Percentiles rank a stretch among this genome's conserved stretches.
These are phyloP conservation scores for Capronia americana DNA, from an alignment of 2,329 filamentous ascomycete genomes.

Conservation along the genomic window DNA sequence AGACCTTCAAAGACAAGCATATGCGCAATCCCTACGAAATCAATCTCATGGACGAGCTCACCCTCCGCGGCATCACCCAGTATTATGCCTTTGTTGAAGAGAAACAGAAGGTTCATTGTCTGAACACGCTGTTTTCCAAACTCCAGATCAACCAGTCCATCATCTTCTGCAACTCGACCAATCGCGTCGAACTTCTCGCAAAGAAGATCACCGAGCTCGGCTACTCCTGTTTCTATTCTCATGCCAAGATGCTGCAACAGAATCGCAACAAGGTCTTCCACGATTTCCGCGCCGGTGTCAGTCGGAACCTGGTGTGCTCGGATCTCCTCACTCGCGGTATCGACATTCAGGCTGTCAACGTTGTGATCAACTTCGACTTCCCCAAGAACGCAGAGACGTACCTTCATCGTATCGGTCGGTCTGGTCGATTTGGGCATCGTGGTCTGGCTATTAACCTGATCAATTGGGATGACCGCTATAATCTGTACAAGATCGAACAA, in stretches of 20 bases:
- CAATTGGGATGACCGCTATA: constrained; percentile 99
- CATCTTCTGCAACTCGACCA: constrained; percentile 99
- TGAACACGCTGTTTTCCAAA: constrained; percentile 98
- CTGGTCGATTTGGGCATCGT: constrained; percentile 93
- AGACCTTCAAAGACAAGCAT: constrained; percentile 97
- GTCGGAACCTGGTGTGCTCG: constrained; percentile 96
- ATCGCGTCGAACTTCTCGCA: constrained; percentile 93
- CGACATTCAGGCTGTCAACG: constrained; percentile 98
- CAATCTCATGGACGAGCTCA: constrained; percentile 99
- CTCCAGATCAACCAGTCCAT: constrained; percentile 99
- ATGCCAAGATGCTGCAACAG: constrained; percentile 96
- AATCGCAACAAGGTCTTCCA: constrained; percentile 98
- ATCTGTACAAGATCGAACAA: constrained; percentile 97
- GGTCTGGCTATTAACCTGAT: constrained; percentile 98
- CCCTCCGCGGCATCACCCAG: constrained; percentile 95
- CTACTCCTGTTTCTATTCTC: constrained; percentile 99
- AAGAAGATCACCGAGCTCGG: constrained; percentile 99
- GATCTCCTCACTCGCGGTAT: constrained; percentile 98
- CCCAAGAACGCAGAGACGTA: constrained; percentile 99
- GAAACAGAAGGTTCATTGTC: constrained; percentile 98
- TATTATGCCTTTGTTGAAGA: constrained; percentile 99
- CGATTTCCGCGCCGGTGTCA: constrained; percentile 97
- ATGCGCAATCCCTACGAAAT: constrained; percentile 97
- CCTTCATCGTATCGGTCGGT: constrained; percentile 96
- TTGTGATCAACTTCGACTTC: constrained; percentile 99